Conservation (phyloP, 768 basidiomycete species). For the Porphyrellus cyaneotinctus region DNA sequence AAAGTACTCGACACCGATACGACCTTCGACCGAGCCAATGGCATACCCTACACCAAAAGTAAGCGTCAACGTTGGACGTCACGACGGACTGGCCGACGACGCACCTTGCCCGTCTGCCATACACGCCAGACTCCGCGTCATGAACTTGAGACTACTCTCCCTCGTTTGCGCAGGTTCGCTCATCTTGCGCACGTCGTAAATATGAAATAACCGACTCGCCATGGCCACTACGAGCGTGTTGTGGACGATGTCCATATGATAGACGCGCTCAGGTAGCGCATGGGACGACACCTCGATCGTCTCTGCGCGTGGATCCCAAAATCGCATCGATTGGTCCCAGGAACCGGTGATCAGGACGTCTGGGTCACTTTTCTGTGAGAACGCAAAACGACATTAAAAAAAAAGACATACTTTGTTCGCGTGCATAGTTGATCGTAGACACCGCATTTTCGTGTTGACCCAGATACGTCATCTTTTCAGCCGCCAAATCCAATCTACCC, state of each 20-base stretch:
- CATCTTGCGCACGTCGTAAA: slow-evolving; percentile 85
- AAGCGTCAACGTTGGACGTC: too few species aligned
- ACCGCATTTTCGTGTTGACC: slow-evolving; percentile 82
- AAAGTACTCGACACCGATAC: slow-evolving; percentile 97
- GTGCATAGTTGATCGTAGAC: slow-evolving; percentile 69
- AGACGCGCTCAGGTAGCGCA: slow-evolving; percentile 77
- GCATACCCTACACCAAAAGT: slow-evolving; percentile 64
- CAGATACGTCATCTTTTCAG: slow-evolving; percentile 67
- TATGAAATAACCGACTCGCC: slow-evolving; percentile 86
- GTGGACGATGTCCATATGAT: slow-evolving; percentile 75
- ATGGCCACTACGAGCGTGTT: slow-evolving; percentile 86
- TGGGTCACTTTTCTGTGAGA: slow-evolving; percentile 26
- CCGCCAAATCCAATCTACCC: slow-evolving; percentile 62
- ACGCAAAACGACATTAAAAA: too few species aligned
- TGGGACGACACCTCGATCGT: slow-evolving; percentile 54
- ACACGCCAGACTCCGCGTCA: slow-evolving; percentile 87
- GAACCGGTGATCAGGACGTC: slow-evolving; percentile 80
- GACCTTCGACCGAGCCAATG: slow-evolving; percentile 88
- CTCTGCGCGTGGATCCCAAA: slow-evolving; percentile 78
- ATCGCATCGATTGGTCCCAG: slow-evolving; percentile 85
- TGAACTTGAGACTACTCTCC: slow-evolving; percentile 92
- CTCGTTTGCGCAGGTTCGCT: slow-evolving; percentile 68
- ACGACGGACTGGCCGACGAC: slow-evolving; percentile 2
- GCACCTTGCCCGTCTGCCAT: slow-evolving; percentile 91
- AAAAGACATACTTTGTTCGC: slow-evolving; percentile 44